Base-by-base conservation (phyloP, 2,329 filamentous ascomycete species). In the Apiospora kogelbergensis region DNA sequence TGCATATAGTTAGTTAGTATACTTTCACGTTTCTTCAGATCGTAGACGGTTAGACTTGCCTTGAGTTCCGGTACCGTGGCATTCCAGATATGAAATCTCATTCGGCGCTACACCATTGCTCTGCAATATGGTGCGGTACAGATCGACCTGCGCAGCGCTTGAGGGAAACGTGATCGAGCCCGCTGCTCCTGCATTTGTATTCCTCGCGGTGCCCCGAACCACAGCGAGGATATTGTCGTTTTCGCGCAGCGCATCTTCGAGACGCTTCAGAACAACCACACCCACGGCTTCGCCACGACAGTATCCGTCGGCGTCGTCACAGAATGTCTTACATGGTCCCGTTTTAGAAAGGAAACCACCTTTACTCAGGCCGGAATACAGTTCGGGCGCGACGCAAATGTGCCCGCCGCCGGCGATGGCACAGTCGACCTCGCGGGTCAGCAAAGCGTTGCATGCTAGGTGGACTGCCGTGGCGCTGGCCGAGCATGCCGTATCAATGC, bases 351-450 rank as follows among this genome's bases (percentile, higher is more conserved):
- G 68, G 44, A 79, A 91, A 67, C 89, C 86, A 83, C 89, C 78
- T 72, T 87, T 86, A 73, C 85, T 86, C 1, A 92, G 82, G 74
- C 87, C 88, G 60, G 88, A 84, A 77, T 88, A 89, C 78, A 86
- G 86, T 74, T 7, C 70, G 69, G 9, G 71, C 69, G 20, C 68
- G 68, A 24, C 69, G 46, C 44, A 74, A 48, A 42, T 45, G 64
- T 66, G 40, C 24, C 40, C 40, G 4, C 64, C 64, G 69, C 71
- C 11, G 74, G 75, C 66, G 69, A 69, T 64, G 68, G 71, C 53
- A 22, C 73, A 76, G n/a, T 80, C 64, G 72, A 85, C 87, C 71
- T 91, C 78, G 20, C 76, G 71, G 3, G 69, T 68, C 10, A 69
- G 63, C 3, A 81, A 68, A 4, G 69, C 69, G 17, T 74, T 64